A percentile compares a stretch with the other conserved stretches of the same genome.
Conservation (phyloP, 2,329 filamentous ascomycete genomes). For the Ophioceras dolichostomum region DNA sequence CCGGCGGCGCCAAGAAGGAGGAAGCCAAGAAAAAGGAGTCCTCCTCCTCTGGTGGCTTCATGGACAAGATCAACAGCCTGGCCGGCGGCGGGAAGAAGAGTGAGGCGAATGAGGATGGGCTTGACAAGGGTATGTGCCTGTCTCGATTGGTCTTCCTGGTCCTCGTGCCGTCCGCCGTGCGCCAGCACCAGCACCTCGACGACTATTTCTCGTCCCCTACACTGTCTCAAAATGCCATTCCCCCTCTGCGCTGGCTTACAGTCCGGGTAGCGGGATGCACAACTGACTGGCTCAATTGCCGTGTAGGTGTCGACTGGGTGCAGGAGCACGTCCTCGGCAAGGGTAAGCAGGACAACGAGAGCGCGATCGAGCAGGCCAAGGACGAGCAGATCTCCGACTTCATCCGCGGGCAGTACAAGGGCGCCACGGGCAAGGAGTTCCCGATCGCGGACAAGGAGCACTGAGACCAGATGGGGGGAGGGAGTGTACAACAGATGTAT, state of each 20-base stretch:
- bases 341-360: conserved; percentile 61
- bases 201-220: neutral
- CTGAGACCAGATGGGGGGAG: too few species aligned
- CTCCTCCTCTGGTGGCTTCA: conserved; percentile 39
- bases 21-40: conserved; percentile 23
- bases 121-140: conserved; percentile 73
- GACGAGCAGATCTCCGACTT: conserved; percentile 68
- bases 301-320: conserved; percentile 58
- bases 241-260: conserved; percentile 3
- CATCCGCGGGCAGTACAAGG: conserved; percentile 61
- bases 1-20: conserved; percentile 6
- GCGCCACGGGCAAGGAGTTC: conserved; percentile 52
- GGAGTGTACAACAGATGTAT: too few species aligned
- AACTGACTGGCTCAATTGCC: neutral
- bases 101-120: conserved; percentile 72
- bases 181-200: too few species aligned
- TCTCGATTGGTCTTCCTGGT: too few species aligned
- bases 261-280: too few species aligned
- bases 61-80: conserved; percentile 57
- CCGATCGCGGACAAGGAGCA: conserved; percentile 56
- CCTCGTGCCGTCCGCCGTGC: too few species aligned
- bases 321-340: conserved; percentile 64
- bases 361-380: conserved; percentile 68
- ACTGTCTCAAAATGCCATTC: neutral
- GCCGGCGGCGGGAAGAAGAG: conserved; percentile 62